Conservation (phyloP, 2,329 filamentous ascomycete genomes). For the Cladosporium sp. region DNA sequence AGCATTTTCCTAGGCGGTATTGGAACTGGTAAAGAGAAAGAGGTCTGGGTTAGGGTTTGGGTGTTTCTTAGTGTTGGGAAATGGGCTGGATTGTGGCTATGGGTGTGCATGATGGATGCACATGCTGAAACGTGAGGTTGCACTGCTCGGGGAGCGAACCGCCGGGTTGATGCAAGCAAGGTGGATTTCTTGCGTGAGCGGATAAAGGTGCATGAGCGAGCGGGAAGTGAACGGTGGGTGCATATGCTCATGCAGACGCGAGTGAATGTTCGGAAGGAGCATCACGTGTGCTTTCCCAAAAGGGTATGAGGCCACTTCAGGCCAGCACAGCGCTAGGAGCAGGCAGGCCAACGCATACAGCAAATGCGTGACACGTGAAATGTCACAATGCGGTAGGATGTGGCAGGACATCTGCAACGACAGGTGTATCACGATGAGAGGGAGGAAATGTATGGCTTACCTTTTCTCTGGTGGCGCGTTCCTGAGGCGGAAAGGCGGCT, state of each 20-base stretch:
- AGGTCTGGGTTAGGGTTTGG: background rate
- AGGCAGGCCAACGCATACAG: constrained; percentile 32
- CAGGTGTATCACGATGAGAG: background rate
- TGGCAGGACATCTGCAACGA: background rate
- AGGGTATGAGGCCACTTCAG: constrained; percentile 9
- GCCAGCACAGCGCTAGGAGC: constrained; percentile 1
- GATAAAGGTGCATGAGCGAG: background rate
- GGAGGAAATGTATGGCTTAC: constrained; percentile 41
- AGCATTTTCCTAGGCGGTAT: constrained; percentile 73
- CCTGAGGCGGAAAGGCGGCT: constrained; percentile 57
- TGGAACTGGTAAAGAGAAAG: constrained; percentile 57
- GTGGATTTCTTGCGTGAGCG: no score
- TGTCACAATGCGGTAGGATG: constrained; percentile 22
- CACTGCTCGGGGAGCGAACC: constrained; percentile 7
- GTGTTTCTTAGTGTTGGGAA: background rate
- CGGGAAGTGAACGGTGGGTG: background rate
- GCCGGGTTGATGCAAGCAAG: background rate
- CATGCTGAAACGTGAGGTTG: constrained; percentile 5
- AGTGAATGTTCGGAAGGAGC: background rate
- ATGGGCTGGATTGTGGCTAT: background rate
- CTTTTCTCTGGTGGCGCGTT: constrained; percentile 61
- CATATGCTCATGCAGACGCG: background rate
- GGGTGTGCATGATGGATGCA: background rate
- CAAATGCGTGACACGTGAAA: constrained; percentile 28
- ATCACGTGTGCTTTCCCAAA: constrained; percentile 14